phyloP scores from a whole-genome alignment of 1,284 basidiomycete genomes.

The Ganoderma multipileum region DNA sequence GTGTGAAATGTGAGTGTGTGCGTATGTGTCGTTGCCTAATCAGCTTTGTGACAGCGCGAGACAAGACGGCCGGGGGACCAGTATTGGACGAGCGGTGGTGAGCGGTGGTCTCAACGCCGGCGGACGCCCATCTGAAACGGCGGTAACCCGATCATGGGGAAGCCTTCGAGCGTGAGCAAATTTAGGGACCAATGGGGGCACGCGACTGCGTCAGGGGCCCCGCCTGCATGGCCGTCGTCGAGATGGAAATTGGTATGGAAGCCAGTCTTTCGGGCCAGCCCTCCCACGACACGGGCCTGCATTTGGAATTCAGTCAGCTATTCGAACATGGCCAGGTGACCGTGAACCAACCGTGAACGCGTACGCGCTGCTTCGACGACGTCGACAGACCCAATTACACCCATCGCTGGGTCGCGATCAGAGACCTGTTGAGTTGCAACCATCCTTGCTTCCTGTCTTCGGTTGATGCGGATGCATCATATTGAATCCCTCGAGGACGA shows the following conservation, averaged over 20 bases:
- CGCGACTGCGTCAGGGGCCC: neutral
- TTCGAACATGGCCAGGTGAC: neutral
- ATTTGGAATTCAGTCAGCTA: conserved; percentile 5
- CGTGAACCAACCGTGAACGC: neutral
- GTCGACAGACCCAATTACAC: neutral
- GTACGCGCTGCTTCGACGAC: neutral
- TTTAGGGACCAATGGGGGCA: conserved; percentile 1
- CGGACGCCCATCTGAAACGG: conserved; percentile 5
- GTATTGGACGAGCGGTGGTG: neutral
- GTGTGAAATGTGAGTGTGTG: neutral
- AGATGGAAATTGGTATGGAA: neutral
- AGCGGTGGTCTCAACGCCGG: conserved; percentile 4
- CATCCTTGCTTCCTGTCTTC: neutral
- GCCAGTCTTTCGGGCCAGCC: neutral
- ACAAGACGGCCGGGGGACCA: neutral
- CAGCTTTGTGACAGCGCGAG: neutral
- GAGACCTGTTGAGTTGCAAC: neutral
- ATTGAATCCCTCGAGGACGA: neutral
- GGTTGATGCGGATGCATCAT: neutral
- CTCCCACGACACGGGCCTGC: conserved; percentile 4
- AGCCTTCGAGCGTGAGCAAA: neutral
- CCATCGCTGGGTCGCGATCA: neutral
- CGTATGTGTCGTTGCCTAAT: conserved; percentile 7
- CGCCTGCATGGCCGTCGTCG: neutral
- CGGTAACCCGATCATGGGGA: neutral